Percentiles rank a stretch among this genome's conserved stretches.
Evolutionary conservation across 2,329 filamentous ascomycete species (phyloP).

Genomic region (Neofusicoccum sp.): DNA sequence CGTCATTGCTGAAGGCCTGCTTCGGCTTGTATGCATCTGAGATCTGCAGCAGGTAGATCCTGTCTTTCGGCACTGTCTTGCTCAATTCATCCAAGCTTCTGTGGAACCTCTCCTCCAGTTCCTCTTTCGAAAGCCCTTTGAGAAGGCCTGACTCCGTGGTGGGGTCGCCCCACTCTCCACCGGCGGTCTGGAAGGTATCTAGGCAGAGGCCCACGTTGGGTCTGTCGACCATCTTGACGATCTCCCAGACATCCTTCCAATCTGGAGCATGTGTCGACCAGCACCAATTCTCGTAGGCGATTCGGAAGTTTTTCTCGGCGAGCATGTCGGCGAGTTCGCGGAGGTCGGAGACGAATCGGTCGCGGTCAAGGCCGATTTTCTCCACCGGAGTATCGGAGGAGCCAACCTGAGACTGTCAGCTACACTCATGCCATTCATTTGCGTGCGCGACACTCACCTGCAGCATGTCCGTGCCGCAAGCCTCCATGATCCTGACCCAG

Average conservation of each 20-base stretch:
- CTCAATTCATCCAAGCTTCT: slow-evolving; percentile 60
- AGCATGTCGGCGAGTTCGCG: slow-evolving; percentile 66
- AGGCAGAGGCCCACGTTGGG: slow-evolving; percentile 73
- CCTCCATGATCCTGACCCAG: slow-evolving; percentile 73
- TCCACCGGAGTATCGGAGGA: slow-evolving; percentile 63
- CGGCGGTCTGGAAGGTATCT: slow-evolving; percentile 76
- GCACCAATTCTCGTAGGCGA: slow-evolving; percentile 83
- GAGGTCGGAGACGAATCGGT: slow-evolving; percentile 62
- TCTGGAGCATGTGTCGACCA: slow-evolving; percentile 71
- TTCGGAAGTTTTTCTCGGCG: slow-evolving; percentile 56
- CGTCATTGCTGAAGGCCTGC: slow-evolving; percentile 55
- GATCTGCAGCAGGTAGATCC: slow-evolving; percentile 75
- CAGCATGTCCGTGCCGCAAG: slow-evolving; percentile 68
- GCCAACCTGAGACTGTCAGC: slow-evolving; percentile 48
- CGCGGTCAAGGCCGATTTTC: slow-evolving; percentile 55
- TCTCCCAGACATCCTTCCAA: slow-evolving; percentile 72
- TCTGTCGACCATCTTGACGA: slow-evolving; percentile 64
- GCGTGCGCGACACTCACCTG: slow-evolving; percentile 53
- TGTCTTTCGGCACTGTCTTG: slow-evolving; percentile 63
- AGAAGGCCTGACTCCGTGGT: slow-evolving; percentile 63
- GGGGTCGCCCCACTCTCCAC: slow-evolving; percentile 73
- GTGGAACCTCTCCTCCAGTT: slow-evolving; percentile 55
- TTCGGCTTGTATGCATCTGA: slow-evolving; percentile 71
- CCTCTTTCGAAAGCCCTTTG: slow-evolving; percentile 49
- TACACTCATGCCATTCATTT: not conserved